Base-by-base conservation (phyloP, 768 basidiomycete species). In the Russula dissimulans region DNA sequence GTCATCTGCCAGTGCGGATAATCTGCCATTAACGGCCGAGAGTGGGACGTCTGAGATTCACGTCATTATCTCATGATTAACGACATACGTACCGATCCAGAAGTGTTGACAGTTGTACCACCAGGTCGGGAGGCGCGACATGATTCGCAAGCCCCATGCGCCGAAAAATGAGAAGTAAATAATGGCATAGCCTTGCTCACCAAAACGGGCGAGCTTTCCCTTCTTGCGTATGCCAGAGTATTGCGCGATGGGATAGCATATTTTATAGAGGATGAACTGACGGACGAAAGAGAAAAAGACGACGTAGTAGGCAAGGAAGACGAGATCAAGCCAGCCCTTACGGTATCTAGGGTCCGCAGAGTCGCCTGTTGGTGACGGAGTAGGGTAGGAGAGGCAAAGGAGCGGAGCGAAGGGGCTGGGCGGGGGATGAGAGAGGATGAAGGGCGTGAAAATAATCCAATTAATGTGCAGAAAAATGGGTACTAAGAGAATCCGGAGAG, bases 1-100 rank as follows among this genome's bases (percentile, higher is more conserved):
- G 80, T 81, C 88, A 99, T 90, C 48, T 87, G 80, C 86, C 89
- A 91, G 69, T 90, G 83, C 17, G 95, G 95, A 69, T 95, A 97
- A 58, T 82, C 91, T 92, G 42, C 39, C 5, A 53, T 3, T 17
- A n/a, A 9, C 41, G n/a, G 45, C n/a, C 17, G 15, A 22, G 18
- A 29, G 18, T 3, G 17, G 17, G 9, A 18, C 44, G 18, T 9
- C 10, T 48, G 29, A 39, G 42, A 45, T 8, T 54, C 8, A 29
- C 17, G 42, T 42, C 18, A 6, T 12, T 12, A n/a, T 8, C 1
- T 26, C 12, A 36, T 5, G 17, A 38, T 29, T 18, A 39, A 22
- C 14, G 6, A 57, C 10, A 49, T 3, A 59, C 75, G 26, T 55
- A 86, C 90, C 85, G 58, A 85, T 78, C 92, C 93, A 99, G 70